Evolutionary conservation across 192 early-diverging fungal species (phyloP), one percentile per base, ranked within the genome.

Genomic region (Umbelopsis sp.): DNA sequence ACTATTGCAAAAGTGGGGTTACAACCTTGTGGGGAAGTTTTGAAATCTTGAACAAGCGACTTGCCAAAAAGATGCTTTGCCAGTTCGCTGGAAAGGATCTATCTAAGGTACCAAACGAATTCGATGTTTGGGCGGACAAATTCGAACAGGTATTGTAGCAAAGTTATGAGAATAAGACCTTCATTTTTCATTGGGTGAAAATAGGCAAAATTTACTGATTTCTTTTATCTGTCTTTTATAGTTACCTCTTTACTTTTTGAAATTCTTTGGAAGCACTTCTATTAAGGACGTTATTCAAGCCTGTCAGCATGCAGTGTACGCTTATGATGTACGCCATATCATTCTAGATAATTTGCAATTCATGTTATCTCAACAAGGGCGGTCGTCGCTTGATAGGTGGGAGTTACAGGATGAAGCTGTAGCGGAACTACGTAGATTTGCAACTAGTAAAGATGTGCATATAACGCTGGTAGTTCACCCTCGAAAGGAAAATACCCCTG

Each of bases 311-410:
- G 89, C 91, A 1, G 89, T 91, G 0, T 84, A 90, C 66, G 87
- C 87, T 0, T 86, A 89, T 72, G 91, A 89, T 74, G 89, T 92
- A 56, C 85, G 84, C 75, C 91, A 91, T 75, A 83, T 92, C 20
- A 74, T 92, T 25, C 82, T 92, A 22, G 91, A 92, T 70, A 92
- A 92, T 70, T 80, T 92, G 72, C 91, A 92, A 81, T 92, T 92
- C 51, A 91, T 92, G 89, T 80, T 90, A 74, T 84, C 85, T 45
- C 86, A 87, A 70, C 89, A 90, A 79, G 86, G 81, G 38, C 81
- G 85, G 49, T 62, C 45, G 10, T 76, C 78, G 17, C 65, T 83
- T 17, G 91, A 92, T 79, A 83, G 86, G 66, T 90, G 87, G 81
- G 89, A 91, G 21, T 71, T 88, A n/a, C 91, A 92, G 70, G 91